A percentile compares a stretch with the other conserved stretches of the same genome.
Evolutionary conservation across 805 yeast genomes (phyloP).

Genomic region (Isabelozyma heimii): DNA sequence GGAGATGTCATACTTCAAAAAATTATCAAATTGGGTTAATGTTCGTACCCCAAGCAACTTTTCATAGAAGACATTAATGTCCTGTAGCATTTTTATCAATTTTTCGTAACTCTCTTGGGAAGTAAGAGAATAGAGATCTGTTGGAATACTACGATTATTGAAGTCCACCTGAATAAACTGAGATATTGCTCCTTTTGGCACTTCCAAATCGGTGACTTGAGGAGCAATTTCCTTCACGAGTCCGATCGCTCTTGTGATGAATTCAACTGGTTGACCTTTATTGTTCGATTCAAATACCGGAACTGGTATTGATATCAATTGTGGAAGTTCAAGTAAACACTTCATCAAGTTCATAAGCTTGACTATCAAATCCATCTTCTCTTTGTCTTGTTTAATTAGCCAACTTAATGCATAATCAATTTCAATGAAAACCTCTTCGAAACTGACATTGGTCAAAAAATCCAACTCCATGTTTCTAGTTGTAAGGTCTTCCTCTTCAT

Average conservation of each 20-base stretch:
- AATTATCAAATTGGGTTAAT: constrained; percentile 23
- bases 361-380: constrained; percentile 6
- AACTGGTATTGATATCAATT: constrained; percentile 12
- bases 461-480: constrained; percentile 57
- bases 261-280: neutral
- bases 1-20: constrained; percentile 25
- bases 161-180: constrained; percentile 33
- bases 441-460: constrained; percentile 22
- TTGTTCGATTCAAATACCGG: constrained; percentile 9
- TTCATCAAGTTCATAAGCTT: constrained; percentile 20
- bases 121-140: constrained; percentile 22
- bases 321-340: constrained; percentile 24
- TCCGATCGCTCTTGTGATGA: neutral
- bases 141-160: constrained; percentile 37
- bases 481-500: constrained; percentile 75
- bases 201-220: neutral
- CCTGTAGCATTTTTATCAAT: constrained; percentile 15
- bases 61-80: constrained; percentile 15
- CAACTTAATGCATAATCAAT: constrained; percentile 33
- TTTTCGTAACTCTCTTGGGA: constrained; percentile 17
- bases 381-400: constrained; percentile 17
- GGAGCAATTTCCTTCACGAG: constrained; percentile 2
- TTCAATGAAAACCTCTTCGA: constrained; percentile 19
- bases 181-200: constrained; percentile 28
- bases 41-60: constrained; percentile 14